Evolutionary conservation across 192 early-diverging fungal genomes (phyloP).

Genomic region (Umbelopsis vinacea): DNA sequence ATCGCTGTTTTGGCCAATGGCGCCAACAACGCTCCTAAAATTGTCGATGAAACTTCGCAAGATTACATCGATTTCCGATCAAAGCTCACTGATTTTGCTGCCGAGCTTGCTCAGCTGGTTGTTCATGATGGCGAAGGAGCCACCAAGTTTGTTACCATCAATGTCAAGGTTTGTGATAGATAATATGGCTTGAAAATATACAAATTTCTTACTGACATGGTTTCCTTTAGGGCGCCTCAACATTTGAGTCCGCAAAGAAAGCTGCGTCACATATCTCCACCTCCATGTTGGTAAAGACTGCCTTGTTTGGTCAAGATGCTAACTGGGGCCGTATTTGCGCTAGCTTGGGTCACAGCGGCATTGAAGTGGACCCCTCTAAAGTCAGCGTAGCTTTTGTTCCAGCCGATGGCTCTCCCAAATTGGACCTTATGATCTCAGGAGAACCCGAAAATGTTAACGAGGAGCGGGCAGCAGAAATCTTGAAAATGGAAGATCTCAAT

Average conservation of each 20-base stretch:
- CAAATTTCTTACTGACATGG: background rate
- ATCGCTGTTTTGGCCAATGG: conserved; percentile 91
- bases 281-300: conserved; percentile 94
- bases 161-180: conserved; percentile 63
- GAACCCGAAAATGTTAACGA: conserved; percentile 87
- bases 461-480: conserved; percentile 76
- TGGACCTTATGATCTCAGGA: conserved; percentile 79
- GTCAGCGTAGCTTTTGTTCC: conserved; percentile 81
- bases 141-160: conserved; percentile 94
- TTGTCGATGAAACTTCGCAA: conserved; percentile 46
- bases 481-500: conserved; percentile 84
- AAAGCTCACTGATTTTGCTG: conserved; percentile 80
- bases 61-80: conserved; percentile 74
- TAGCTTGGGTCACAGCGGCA: conserved; percentile 49
- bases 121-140: conserved; percentile 97
- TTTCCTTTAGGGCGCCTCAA: conserved; percentile 64
- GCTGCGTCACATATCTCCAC: conserved; percentile 89
- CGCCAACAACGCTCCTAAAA: conserved; percentile 44
- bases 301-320: conserved; percentile 94
- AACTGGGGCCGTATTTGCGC: conserved; percentile 90
- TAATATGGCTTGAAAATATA: background rate
- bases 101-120: conserved; percentile 86
- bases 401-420: conserved; percentile 58
- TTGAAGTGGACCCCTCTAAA: conserved; percentile 71
- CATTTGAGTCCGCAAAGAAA: conserved; percentile 78